Evolutionary conservation across 2,329 filamentous ascomycete genomes (phyloP).

Genomic region (Pseudogymnoascus sp.): DNA sequence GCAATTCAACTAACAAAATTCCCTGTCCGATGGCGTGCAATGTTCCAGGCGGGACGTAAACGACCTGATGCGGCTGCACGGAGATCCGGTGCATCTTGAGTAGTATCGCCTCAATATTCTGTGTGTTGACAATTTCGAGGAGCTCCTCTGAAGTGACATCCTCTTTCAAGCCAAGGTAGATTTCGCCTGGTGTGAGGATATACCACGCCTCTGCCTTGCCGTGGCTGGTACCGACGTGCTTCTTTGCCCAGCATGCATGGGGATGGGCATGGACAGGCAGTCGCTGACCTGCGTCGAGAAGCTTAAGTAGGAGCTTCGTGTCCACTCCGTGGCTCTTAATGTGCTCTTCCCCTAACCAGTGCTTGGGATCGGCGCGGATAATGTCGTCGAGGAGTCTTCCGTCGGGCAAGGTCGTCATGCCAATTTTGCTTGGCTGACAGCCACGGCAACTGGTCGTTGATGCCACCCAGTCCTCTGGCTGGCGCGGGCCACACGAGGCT

Average conservation of each 20-base stretch:
- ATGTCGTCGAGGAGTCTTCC: slow-evolving; percentile 5
- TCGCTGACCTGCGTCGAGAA: slow-evolving; percentile 11
- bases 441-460: neutral
- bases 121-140: neutral
- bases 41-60: slow-evolving; percentile 9
- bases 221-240: slow-evolving; percentile 2
- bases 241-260: neutral
- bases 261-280: slow-evolving; percentile 12
- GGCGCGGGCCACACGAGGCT: neutral
- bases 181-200: slow-evolving; percentile 9
- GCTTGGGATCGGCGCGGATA: neutral
- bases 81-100: slow-evolving; percentile 5
- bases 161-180: slow-evolving; percentile 4
- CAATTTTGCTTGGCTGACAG: neutral
- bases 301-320: slow-evolving; percentile 11
- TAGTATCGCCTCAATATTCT: slow-evolving; percentile 9
- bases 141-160: slow-evolving; percentile 8
- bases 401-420: neutral
- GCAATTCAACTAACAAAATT: slow-evolving; percentile 5
- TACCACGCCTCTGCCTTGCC: slow-evolving; percentile 12
- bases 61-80: slow-evolving; percentile 8
- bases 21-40: slow-evolving; percentile 10
- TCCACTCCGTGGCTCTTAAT: neutral
- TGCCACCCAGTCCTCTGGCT: slow-evolving; percentile 10
- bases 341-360: slow-evolving; percentile 10